These are phyloP conservation scores for Botrytis squamosa DNA, from an alignment of 2,329 filamentous ascomycete species.

Conservation along the genomic window DNA sequence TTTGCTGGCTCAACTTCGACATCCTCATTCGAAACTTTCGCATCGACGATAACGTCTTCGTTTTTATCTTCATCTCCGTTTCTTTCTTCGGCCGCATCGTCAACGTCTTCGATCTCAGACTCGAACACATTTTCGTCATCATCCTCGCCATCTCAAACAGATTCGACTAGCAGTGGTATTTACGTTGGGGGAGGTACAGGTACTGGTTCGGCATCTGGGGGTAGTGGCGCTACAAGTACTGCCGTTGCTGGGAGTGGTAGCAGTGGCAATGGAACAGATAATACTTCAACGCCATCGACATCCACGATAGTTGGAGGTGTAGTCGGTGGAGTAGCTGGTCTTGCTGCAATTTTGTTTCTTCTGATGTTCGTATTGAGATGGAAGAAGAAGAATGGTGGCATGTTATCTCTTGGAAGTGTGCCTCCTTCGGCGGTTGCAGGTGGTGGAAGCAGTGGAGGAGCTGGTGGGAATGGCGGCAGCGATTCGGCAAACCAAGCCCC, in stretches of 20 bases:
- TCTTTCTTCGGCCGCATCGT: conserved; percentile 19
- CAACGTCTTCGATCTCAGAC: conserved; percentile 15
- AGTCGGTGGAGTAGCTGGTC: conserved; percentile 49
- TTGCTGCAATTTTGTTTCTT: conserved; percentile 55
- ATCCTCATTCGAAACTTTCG: conserved; percentile 24
- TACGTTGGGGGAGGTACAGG: conserved; percentile 22
- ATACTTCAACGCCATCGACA: conserved; percentile 29
- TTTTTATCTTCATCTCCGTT: conserved; percentile 15
- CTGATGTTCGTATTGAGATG: conserved; percentile 54
- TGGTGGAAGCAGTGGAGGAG: conserved; percentile 40
- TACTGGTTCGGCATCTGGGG: conserved; percentile 17
- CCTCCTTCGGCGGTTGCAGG: conserved; percentile 37
- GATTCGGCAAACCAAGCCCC: conserved; percentile 28
- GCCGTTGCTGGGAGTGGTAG: conserved; percentile 26
- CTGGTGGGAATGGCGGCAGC: conserved; percentile 38
- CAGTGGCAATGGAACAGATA: conserved; percentile 22
- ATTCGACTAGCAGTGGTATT: conserved; percentile 20
- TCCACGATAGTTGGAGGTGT: conserved; percentile 37
- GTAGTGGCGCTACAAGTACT: conserved; percentile 26
- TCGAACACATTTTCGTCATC: conserved; percentile 18
- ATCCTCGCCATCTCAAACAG: conserved; percentile 15
- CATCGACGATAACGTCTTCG: conserved; percentile 19
- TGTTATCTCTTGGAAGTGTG: conserved; percentile 44
- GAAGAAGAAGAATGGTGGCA: conserved; percentile 50
- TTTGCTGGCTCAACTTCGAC: conserved; percentile 13